Evolutionary conservation across 2,329 filamentous ascomycete genomes (phyloP), one percentile per base, ranked within the genome.

Genomic region (Tolypocladium album): DNA sequence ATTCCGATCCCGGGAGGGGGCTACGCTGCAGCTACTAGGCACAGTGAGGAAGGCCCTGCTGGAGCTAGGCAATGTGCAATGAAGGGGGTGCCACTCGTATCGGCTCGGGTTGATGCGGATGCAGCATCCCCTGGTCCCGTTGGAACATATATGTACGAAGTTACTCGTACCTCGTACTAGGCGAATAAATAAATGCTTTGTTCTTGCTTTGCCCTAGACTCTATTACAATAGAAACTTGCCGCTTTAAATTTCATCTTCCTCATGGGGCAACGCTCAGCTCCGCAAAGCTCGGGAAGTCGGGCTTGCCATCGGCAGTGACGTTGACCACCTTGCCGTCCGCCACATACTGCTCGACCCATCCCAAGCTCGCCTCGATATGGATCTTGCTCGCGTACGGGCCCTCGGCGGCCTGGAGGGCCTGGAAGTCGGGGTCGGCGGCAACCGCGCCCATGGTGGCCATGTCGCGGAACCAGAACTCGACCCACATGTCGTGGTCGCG

Each of bases 401-500:
- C 56, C 42, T 59, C 58, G 12, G n/a, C 52, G n/a, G 58, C 58
- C 22, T 59, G 58, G 11, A 59, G 39, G 6, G 58, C 58, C 22
- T 59, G 58, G 31, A 59, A 59, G 39, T 59, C 58, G 43, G 43
- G 43, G 22, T 47, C 43, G 22, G 43, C 43, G n/a, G 43, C 43
- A 13, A 47, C 43, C 9, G 8, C 43, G 43, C n/a, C 8, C 43
- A 47, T 4, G 24, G 58, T 59, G 4, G 31, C 58, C 58, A 59
- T 55, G 52, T 59, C 58, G 13, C 58, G 47, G 38, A 59, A 59
- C 58, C 31, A 45, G 38, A 59, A 59, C 22, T 59, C 58, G 9
- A 59, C 58, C 20, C 43, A 36, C 31, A 45, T 45, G 40, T 59
- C 58, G 52, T 59, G 39, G 39, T 59, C 58, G 3, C 58, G 58